These are phyloP conservation scores for Apophysomyces trapeziformis DNA, from an alignment of 371 early-diverging fungal species.

Conservation along the genomic window DNA sequence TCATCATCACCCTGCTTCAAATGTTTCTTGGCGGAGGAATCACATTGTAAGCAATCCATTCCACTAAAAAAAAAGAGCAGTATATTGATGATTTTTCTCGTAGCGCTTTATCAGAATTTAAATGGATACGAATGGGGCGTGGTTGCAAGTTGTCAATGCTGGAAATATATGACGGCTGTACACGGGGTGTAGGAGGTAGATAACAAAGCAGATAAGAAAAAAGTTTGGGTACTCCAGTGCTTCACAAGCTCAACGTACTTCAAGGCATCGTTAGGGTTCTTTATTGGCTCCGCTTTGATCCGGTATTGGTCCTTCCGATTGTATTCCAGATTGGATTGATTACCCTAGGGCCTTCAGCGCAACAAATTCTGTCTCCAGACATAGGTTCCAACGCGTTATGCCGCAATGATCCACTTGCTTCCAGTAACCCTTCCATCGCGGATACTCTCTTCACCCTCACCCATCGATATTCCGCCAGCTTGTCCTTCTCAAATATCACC, in stretches of 20 bases:
- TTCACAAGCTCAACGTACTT: not conserved
- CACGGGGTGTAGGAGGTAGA: slow-evolving; percentile 35
- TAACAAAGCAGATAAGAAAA: not conserved
- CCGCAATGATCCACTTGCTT: not conserved
- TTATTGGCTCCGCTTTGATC: slow-evolving; percentile 21
- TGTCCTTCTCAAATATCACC: not conserved
- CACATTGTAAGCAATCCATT: slow-evolving; percentile 25
- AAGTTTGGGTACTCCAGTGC: not conserved
- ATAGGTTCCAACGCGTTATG: not conserved
- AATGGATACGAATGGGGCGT: slow-evolving; percentile 28
- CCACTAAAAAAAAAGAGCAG: not conserved
- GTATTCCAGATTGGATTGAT: slow-evolving; percentile 35
- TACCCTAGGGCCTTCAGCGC: slow-evolving; percentile 26
- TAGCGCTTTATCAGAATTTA: slow-evolving; percentile 37
- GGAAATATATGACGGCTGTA: slow-evolving; percentile 36
- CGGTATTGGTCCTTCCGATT: slow-evolving; percentile 21
- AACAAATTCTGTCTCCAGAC: slow-evolving; percentile 17
- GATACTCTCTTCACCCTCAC: not conserved
- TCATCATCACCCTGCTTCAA: slow-evolving; percentile 22
- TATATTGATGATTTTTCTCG: not conserved
- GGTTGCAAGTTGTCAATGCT: slow-evolving; percentile 23
- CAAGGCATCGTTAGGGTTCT: slow-evolving; percentile 25
- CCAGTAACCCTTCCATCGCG: not conserved
- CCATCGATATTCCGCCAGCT: not conserved
- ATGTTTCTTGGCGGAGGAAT: slow-evolving; percentile 35